Base-by-base conservation (phyloP, 805 yeast species). In the Metschnikowia similis region DNA sequence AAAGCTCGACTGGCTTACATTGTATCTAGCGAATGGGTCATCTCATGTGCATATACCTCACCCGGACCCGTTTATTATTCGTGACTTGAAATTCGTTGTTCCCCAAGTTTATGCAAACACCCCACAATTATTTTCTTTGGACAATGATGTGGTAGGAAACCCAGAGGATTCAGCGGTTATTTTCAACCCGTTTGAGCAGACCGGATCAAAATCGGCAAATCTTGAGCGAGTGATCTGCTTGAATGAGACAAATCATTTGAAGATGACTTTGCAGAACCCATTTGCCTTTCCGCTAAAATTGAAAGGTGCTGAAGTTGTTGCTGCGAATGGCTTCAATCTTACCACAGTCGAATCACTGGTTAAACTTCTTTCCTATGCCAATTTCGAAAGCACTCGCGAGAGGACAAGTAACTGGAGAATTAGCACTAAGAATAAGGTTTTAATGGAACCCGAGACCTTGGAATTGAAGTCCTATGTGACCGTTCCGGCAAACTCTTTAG, bases 61-160 rank as follows among this genome's bases (percentile, higher is more conserved):
- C 59, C 88, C 96, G 88, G 97, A 92, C 64, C 82, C 84, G 0
- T 77, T 74, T 49, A 49, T 92, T 8, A 68, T 88, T 1, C 71
- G 91, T 52, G 76, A 74, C 28, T 68, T 83, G 8, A 60, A 64
- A 21, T 63, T 81, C 14, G 39, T 45, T 31, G 48, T 49, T 9
- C 47, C 42, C 50, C 36, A 49, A 16, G 16, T 35, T n/a, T 9
- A 46, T 27, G 35, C 50, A 10, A 48, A 14, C 28, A 6, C 30
- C 31, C 47, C 49, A 17, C 44, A 27, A 39, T 48, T 35, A 37
- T 46, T 31, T 8, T 50, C 48, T n/a, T 47, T 45, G 35, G 54
- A 46, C 8, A 45, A 34, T 8, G 17, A 17, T 28, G 9, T 34
- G n/a, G 16, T 21, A 13, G 39, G 28, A 6, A 42, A 45, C 14